phyloP scores from a whole-genome alignment of 768 basidiomycete genomes.

The Auricularia cornea region DNA sequence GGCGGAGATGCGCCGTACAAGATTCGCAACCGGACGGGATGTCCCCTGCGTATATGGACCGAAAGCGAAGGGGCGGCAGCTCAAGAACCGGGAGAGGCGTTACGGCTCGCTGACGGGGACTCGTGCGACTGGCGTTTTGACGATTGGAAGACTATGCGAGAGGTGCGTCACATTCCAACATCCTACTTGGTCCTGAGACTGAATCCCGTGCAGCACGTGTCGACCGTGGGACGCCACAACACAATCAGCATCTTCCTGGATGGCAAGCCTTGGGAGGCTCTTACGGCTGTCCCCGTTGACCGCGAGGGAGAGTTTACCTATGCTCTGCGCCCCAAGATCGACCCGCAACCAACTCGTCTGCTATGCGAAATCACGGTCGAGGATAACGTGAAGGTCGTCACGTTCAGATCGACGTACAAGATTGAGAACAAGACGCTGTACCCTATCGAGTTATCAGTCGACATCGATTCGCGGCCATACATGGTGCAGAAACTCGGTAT shows the following conservation, averaged over 20 bases:
- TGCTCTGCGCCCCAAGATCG: slow-evolving; percentile 67
- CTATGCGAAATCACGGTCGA: slow-evolving; percentile 85
- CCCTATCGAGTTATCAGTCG: slow-evolving; percentile 83
- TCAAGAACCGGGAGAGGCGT: slow-evolving; percentile 14
- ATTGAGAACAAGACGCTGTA: slow-evolving; percentile 87
- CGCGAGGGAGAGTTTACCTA: slow-evolving; percentile 88
- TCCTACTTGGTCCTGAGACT: not conserved
- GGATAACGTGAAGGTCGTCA: slow-evolving; percentile 90
- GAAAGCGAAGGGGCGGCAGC: slow-evolving; percentile 48
- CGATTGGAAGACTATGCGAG: slow-evolving; percentile 89
- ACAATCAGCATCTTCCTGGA: slow-evolving; percentile 78
- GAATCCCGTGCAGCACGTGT: slow-evolving; percentile 40
- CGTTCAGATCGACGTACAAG: slow-evolving; percentile 85
- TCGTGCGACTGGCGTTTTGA: slow-evolving; percentile 93
- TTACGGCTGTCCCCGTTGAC: slow-evolving; percentile 85
- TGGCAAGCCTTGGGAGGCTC: slow-evolving; percentile 81
- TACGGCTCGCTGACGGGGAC: slow-evolving; percentile 62
- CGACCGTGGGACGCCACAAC: slow-evolving; percentile 60
- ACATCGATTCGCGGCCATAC: slow-evolving; percentile 48
- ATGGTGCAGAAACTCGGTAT: slow-evolving; percentile 74
- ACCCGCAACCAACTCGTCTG: slow-evolving; percentile 70
- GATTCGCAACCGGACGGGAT: slow-evolving; percentile 85
- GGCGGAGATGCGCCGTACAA: slow-evolving; percentile 92
- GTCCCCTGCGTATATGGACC: slow-evolving; percentile 77
- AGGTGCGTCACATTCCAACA: slow-evolving; percentile 38